A percentile compares a stretch with the other conserved stretches of the same genome.
These are phyloP conservation scores for Hypoxylon rubiginosum DNA, from an alignment of 2,329 filamentous ascomycete species.

Conservation along the genomic window DNA sequence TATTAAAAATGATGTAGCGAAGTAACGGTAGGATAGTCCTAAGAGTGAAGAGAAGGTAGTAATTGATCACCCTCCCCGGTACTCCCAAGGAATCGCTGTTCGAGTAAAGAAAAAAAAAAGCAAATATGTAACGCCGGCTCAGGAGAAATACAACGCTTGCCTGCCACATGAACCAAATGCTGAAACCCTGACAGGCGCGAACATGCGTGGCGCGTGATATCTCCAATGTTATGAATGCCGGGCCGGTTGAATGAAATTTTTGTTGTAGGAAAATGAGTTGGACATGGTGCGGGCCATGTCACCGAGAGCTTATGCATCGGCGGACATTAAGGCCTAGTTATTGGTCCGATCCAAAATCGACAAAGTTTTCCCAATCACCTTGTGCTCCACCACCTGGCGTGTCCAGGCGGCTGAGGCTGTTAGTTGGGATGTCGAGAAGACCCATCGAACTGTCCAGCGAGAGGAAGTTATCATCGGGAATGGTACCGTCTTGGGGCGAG, in stretches of 20 bases:
- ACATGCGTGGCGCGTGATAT: conserved; percentile 25
- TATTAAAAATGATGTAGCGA: conserved; percentile 23
- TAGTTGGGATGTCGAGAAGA: conserved; percentile 27
- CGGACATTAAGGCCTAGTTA: conserved; percentile 17
- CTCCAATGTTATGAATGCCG: conserved; percentile 4
- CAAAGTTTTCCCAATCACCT: conserved; percentile 49
- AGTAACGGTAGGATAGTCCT: neutral
- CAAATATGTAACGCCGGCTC: conserved; percentile 19
- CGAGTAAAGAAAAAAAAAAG: neutral
- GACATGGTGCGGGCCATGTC: conserved; percentile 12
- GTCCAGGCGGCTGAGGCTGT: conserved; percentile 38
- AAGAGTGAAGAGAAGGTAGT: neutral
- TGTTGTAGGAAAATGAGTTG: neutral
- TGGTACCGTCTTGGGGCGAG: conserved; percentile 1
- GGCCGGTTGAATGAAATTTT: conserved; percentile 10
- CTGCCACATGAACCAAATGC: conserved; percentile 27
- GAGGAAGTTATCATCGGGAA: conserved; percentile 29
- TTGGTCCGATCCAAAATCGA: conserved; percentile 51
- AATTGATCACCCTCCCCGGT: neutral
- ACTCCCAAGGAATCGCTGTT: neutral
- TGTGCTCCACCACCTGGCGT: conserved; percentile 41
- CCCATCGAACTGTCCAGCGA: conserved; percentile 34
- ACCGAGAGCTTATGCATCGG: neutral
- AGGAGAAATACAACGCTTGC: conserved; percentile 29
- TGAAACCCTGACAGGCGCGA: conserved; percentile 33